These are phyloP conservation scores for Actinomucor elegans DNA, from an alignment of 371 early-diverging fungal species.

Conservation along the genomic window DNA sequence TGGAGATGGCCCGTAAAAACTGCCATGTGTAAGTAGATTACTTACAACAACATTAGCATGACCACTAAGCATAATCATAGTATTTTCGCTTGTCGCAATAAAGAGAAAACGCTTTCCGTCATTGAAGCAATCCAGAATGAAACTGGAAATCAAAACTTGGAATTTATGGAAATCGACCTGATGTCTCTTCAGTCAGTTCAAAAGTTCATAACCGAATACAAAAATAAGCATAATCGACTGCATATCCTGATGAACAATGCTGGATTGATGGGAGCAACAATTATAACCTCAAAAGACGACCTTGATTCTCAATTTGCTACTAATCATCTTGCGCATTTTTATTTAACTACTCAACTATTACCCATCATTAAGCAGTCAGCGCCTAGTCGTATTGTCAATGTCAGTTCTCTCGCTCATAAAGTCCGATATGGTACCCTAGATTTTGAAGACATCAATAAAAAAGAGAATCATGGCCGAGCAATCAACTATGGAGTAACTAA, in stretches of 20 bases:
- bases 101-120: slow-evolving; percentile 41
- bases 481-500: too few species aligned
- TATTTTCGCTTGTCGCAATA: slow-evolving; percentile 59
- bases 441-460: too few species aligned
- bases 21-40: slow-evolving; percentile 54
- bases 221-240: slow-evolving; percentile 41
- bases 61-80: slow-evolving; percentile 5
- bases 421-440: too few species aligned
- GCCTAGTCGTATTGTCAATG: slow-evolving; percentile 58
- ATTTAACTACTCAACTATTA: slow-evolving; percentile 60
- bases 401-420: slow-evolving; percentile 47
- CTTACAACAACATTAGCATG: too few species aligned
- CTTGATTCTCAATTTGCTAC: slow-evolving; percentile 36
- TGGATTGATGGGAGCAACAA: slow-evolving; percentile 71
- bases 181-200: slow-evolving; percentile 53
- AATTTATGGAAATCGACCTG: slow-evolving; percentile 61
- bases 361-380: slow-evolving; percentile 53
- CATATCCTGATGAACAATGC: slow-evolving; percentile 68
- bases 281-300: too few species aligned
- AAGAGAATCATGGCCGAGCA: too few species aligned
- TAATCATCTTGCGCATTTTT: slow-evolving; percentile 80
- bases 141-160: slow-evolving; percentile 52
- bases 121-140: slow-evolving; percentile 52
- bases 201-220: slow-evolving; percentile 53
- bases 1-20: slow-evolving; percentile 59